Base-by-base conservation (phyloP, 1,284 basidiomycete genomes). In the Takashimella tepidaria region DNA sequence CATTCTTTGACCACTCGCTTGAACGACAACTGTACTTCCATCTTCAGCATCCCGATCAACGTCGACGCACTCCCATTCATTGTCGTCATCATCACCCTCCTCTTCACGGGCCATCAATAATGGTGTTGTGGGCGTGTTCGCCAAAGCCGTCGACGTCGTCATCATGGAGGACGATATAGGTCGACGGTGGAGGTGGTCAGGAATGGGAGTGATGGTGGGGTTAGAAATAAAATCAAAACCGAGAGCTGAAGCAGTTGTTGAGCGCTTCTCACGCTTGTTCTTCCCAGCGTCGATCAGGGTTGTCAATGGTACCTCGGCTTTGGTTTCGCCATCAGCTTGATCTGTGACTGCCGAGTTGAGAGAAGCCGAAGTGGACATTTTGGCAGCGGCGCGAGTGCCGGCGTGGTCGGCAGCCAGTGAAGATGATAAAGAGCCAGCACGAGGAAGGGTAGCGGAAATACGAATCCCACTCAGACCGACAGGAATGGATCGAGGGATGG, bases 221-320 rank as follows among this genome's bases (percentile, higher is more conserved):
- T 65, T 70, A 23, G 67, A 56, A 13, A 74, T 60, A 22, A 72
- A 67, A 49, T 74, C 70, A 53, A 69, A 74, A 10, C 72, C 72
- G 11, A 74, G 52, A 0, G 66, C 57, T 0, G 64, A 62, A 8
- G 72, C 72, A 11, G 68, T 67, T 5, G 69, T 71, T 5, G 63
- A 62, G 41, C 68, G 58, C 53, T 68, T 67, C 46, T 68, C 65
- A 13, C 72, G 58, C 44, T 67, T 65, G 10, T 62, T 64, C 31
- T 57, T 55, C 2, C 60, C 56, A 53, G 66, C 68, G 20, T 53
- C 54, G 27, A 72, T 69, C 50, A 74, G 54, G 19, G 41, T 26
- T 1, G 47, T 37, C 21, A 61, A 50, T 13, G 56, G 49, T 19
- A 56, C 54, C 22, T 58, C 50, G n/a, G n/a, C n/a, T n/a, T n/a